phyloP scores from a whole-genome alignment of 75 land plant genomes.

The Sequoiadendron giganteum region DNA sequence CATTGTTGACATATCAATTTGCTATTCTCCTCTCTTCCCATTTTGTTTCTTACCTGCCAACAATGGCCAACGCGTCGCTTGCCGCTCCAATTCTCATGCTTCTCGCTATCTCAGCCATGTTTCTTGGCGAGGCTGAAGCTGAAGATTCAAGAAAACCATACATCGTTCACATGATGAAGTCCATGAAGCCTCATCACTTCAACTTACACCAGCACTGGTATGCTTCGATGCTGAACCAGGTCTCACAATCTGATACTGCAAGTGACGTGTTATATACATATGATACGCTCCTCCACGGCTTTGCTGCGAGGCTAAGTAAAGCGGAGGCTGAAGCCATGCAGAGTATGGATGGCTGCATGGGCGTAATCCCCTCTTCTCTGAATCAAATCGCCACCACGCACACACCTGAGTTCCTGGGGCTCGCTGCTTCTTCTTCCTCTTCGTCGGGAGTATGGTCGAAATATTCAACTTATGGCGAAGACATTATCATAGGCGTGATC shows the following conservation, averaged over 20 bases:
- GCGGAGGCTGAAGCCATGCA: constrained; percentile 28
- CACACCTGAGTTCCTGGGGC: constrained; percentile 56
- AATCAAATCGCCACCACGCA: constrained; percentile 57
- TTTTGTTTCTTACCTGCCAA: not conserved
- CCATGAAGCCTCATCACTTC: not conserved
- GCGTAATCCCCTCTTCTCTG: constrained; percentile 42
- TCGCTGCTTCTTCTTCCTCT: not conserved
- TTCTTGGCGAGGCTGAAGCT: not conserved
- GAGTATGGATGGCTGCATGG: constrained; percentile 29
- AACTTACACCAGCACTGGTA: not conserved
- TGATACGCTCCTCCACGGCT: constrained; percentile 61
- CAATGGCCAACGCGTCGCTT: not conserved
- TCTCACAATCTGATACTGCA: not conserved
- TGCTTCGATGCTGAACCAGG: not conserved
- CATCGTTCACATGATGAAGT: not conserved
- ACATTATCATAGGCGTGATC: not conserved
- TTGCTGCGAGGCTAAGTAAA: constrained; percentile 47
- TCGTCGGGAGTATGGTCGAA: not conserved
- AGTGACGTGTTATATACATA: constrained; percentile 31
- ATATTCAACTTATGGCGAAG: not conserved
- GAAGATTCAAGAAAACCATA: not conserved
- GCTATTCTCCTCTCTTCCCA: not conserved
- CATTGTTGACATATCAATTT: too few species aligned
- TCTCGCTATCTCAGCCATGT: not conserved
- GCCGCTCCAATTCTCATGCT: not conserved